Percentiles rank a stretch among this genome's conserved stretches.
phyloP scores from a whole-genome alignment of 23 red algal species.

The Gracilariopsis chorda region DNA sequence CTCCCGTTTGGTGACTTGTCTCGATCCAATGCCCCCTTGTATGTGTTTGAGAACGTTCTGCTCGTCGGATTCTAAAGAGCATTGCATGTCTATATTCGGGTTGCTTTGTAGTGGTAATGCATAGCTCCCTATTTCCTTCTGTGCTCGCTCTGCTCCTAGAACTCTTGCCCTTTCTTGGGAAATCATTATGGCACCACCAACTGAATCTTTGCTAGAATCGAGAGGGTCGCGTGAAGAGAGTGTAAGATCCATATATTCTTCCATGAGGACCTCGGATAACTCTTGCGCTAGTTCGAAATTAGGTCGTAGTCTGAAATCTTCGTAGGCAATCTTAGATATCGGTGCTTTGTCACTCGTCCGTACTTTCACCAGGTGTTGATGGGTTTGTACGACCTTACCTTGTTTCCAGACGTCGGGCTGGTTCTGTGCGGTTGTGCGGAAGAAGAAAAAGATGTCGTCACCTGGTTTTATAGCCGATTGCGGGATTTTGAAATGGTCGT shows the following conservation, averaged over 20 bases:
- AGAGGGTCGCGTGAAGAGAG: no score
- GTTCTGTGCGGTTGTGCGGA: neutral
- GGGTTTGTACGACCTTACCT: neutral
- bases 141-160: neutral
- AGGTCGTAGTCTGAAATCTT: neutral
- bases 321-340: neutral
- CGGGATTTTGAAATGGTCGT: neutral
- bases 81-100: neutral
- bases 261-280: neutral
- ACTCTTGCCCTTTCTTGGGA: no score
- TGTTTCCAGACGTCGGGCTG: neutral
- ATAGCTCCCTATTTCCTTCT: neutral
- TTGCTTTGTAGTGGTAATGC: neutral
- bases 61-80: neutral
- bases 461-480: neutral
- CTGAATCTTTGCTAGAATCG: neutral
- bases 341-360: neutral
- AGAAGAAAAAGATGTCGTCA: slow-evolving; percentile 19
- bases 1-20: neutral
- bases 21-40: neutral
- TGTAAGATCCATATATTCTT: neutral
- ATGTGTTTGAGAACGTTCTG: neutral
- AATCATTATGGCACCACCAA: neutral
- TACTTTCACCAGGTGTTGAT: neutral
- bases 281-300: neutral